A percentile compares a stretch with the other conserved stretches of the same genome.
Evolutionary conservation across 352 stramenopile genomes (phyloP).

Genomic region (Phytophthora crassamura): DNA sequence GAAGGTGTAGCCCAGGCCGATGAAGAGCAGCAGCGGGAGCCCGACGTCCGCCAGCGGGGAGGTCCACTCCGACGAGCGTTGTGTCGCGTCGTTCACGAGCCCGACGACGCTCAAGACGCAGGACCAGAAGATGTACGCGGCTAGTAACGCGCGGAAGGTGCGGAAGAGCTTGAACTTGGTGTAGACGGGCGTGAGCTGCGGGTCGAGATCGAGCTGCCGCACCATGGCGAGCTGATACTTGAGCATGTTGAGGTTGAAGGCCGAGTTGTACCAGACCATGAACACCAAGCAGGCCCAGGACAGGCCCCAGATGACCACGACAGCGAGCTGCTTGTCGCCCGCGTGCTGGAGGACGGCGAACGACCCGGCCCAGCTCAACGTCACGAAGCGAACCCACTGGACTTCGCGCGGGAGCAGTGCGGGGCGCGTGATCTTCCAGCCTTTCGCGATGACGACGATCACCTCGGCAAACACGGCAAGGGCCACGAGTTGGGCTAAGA

Average conservation of each 20-base stretch:
- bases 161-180: constrained; percentile 74
- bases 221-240: constrained; percentile 71
- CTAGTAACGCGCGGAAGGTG: constrained; percentile 54
- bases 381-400: constrained; percentile 67
- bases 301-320: constrained; percentile 63
- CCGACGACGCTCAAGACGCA: constrained; percentile 52
- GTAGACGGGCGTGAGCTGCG: constrained; percentile 59
- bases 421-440: constrained; percentile 72
- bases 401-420: constrained; percentile 50
- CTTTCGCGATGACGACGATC: constrained; percentile 66
- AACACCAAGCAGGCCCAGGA: constrained; percentile 65
- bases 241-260: constrained; percentile 78
- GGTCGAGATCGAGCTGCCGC: constrained; percentile 56
- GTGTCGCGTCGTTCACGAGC: constrained; percentile 48
- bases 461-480: constrained; percentile 56
- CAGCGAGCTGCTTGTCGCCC: constrained; percentile 47
- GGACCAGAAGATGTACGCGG: constrained; percentile 60
- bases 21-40: constrained; percentile 52
- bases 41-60: constrained; percentile 46
- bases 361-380: constrained; percentile 55
- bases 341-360: constrained; percentile 50
- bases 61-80: constrained; percentile 43
- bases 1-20: constrained; percentile 62
- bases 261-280: constrained; percentile 76
- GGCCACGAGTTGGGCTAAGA: constrained; percentile 52